Evolutionary conservation across 768 basidiomycete genomes (phyloP).

Genomic region (Piloderma croceum): DNA sequence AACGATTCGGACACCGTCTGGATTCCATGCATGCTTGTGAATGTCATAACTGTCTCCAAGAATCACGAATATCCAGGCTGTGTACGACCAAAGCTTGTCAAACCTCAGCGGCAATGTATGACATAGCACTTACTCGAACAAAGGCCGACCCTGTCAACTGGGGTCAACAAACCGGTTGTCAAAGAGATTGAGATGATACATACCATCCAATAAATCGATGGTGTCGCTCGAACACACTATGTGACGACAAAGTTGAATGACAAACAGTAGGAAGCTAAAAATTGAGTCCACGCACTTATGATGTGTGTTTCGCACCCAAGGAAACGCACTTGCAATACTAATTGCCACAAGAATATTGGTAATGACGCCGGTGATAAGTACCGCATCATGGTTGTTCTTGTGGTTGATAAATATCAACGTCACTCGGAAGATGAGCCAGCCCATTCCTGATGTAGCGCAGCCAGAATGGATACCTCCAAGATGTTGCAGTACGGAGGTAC

Average conservation of each 20-base stretch:
- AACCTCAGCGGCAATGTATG: neutral
- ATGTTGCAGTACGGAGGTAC: conserved; percentile 70
- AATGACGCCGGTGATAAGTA: conserved; percentile 57
- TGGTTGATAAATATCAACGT: conserved; percentile 48
- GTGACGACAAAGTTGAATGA: conserved; percentile 3
- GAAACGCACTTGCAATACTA: conserved; percentile 61
- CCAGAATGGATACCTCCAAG: conserved; percentile 78
- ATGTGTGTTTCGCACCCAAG: conserved; percentile 75
- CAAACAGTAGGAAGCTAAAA: neutral
- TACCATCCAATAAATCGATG: conserved; percentile 79
- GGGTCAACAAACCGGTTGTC: conserved; percentile 8
- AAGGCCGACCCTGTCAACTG: conserved; percentile 37
- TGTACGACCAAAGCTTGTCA: conserved; percentile 1
- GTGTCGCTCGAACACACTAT: conserved; percentile 71
- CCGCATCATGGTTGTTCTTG: conserved; percentile 44
- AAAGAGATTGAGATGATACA: conserved; percentile 45
- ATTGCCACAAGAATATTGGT: conserved; percentile 53
- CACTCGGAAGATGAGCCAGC: conserved; percentile 64
- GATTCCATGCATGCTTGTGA: conserved; percentile 50
- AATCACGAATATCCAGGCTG: conserved; percentile 64
- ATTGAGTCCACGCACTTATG: conserved; percentile 54
- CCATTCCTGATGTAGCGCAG: conserved; percentile 63
- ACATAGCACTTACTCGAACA: conserved; percentile 40
- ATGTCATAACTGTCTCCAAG: conserved; percentile 59
- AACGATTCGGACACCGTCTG: conserved; percentile 47